These are phyloP conservation scores for Xylariaceae sp. DNA, from an alignment of 2,329 filamentous ascomycete genomes.

Conservation along the genomic window DNA sequence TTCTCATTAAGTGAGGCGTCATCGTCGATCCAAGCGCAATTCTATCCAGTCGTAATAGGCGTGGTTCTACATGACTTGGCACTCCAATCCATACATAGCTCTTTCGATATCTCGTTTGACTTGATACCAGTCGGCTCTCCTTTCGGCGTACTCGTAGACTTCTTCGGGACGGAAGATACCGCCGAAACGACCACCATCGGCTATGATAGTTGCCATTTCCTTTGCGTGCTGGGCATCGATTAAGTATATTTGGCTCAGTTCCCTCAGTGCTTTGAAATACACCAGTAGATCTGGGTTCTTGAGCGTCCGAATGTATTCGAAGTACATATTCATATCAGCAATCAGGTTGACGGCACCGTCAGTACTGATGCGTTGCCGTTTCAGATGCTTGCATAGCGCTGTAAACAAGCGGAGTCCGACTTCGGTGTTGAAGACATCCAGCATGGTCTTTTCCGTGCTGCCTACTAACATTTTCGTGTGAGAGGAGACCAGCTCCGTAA, in stretches of 20 bases:
- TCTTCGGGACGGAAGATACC: constrained; percentile 94
- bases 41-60: background rate
- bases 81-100: constrained; percentile 96
- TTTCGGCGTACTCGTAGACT: constrained; percentile 94
- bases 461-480: constrained; percentile 92
- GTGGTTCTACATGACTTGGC: constrained; percentile 63
- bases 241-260: constrained; percentile 91
- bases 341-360: constrained; percentile 89
- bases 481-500: constrained; percentile 78
- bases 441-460: constrained; percentile 94
- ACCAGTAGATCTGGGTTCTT: constrained; percentile 77
- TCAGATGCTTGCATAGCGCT: constrained; percentile 92
- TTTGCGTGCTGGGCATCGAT: constrained; percentile 84
- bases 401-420: constrained; percentile 89
- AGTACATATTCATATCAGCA: constrained; percentile 93
- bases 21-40: background rate
- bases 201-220: constrained; percentile 91
- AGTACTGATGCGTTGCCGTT: constrained; percentile 86
- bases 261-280: constrained; percentile 87
- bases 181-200: constrained; percentile 81
- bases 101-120: constrained; percentile 85
- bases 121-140: constrained; percentile 90
- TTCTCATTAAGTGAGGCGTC: background rate
- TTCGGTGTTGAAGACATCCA: constrained; percentile 98
- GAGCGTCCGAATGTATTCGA: constrained; percentile 74